Conservation (phyloP, 441 rosid genomes). For the Lepidium campestre region DNA sequence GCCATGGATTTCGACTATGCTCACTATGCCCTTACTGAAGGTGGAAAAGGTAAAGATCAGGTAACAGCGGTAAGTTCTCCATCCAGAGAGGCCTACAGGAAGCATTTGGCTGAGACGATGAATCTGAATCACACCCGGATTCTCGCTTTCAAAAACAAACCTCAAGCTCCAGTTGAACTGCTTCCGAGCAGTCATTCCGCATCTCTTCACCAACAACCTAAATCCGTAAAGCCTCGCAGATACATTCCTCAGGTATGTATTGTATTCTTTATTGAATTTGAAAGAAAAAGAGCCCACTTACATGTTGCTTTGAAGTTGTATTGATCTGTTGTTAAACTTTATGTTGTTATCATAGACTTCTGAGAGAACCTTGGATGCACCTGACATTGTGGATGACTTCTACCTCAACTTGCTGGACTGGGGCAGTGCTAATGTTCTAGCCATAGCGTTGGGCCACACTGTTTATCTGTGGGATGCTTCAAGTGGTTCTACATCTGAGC, state of each 20-base stretch:
- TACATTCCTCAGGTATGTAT: slow-evolving; percentile 53
- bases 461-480: slow-evolving; percentile 75
- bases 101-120: slow-evolving; percentile 55
- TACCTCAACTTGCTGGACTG: slow-evolving; percentile 72
- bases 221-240: slow-evolving; percentile 40
- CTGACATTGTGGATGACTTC: slow-evolving; percentile 62
- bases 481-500: slow-evolving; percentile 52
- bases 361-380: slow-evolving; percentile 69
- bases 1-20: slow-evolving; percentile 56
- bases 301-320: background rate
- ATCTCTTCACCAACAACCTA: slow-evolving; percentile 35
- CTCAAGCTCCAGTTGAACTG: slow-evolving; percentile 38
- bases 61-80: slow-evolving; percentile 41
- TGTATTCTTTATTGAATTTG: background rate
- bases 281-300: no score
- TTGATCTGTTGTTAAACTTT: background rate
- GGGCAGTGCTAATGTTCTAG: slow-evolving; percentile 63
- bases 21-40: slow-evolving; percentile 36
- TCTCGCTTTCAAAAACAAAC: slow-evolving; percentile 65
- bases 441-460: slow-evolving; percentile 59
- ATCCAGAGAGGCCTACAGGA: slow-evolving; percentile 59
- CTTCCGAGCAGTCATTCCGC: slow-evolving; percentile 27
- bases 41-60: slow-evolving; percentile 28
- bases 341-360: slow-evolving; percentile 35
- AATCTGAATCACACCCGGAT: slow-evolving; percentile 64